Evolutionary conservation across 495 filamentous ascomycete species (phyloP).

Genomic region (Aspergillus nidulans): DNA sequence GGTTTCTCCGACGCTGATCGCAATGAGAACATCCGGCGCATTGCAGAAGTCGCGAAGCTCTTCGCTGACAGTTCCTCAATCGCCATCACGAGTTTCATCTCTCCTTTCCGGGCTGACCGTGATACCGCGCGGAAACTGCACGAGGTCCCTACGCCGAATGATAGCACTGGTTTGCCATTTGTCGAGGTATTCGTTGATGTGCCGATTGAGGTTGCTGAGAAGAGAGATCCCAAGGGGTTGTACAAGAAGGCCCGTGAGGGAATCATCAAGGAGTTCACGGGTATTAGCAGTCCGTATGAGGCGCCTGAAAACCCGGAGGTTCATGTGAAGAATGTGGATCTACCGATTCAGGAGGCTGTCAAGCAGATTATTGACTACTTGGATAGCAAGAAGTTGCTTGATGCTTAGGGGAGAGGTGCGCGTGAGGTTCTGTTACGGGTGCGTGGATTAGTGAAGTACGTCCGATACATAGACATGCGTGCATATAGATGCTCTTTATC

Average conservation of each 20-base stretch:
- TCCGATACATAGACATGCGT: conserved; percentile 5
- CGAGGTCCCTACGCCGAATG: conserved; percentile 44
- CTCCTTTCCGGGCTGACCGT: conserved; percentile 83
- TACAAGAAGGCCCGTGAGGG: conserved; percentile 95
- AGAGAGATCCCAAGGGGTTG: conserved; percentile 91
- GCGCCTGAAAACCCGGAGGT: conserved; percentile 82
- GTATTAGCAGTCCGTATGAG: conserved; percentile 89
- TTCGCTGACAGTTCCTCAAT: conserved; percentile 87
- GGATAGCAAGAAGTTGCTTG: conserved; percentile 58
- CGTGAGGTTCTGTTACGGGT: neutral
- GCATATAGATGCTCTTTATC: conserved; percentile 6
- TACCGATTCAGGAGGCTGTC: conserved; percentile 81
- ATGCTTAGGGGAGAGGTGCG: conserved; percentile 27
- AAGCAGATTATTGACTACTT: conserved; percentile 76
- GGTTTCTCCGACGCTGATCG: conserved; percentile 90
- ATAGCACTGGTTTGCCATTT: conserved; percentile 66
- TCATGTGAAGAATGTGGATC: conserved; percentile 69
- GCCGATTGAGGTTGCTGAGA: conserved; percentile 83
- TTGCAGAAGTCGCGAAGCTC: conserved; percentile 93
- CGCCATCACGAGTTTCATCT: conserved; percentile 94
- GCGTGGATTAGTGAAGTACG: neutral
- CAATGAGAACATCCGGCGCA: conserved; percentile 94
- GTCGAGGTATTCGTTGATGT: conserved; percentile 92
- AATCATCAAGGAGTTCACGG: conserved; percentile 95
- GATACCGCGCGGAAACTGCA: conserved; percentile 77